phyloP scores from a whole-genome alignment of 352 stramenopile genomes.

The Thraustochytrium striatum region DNA sequence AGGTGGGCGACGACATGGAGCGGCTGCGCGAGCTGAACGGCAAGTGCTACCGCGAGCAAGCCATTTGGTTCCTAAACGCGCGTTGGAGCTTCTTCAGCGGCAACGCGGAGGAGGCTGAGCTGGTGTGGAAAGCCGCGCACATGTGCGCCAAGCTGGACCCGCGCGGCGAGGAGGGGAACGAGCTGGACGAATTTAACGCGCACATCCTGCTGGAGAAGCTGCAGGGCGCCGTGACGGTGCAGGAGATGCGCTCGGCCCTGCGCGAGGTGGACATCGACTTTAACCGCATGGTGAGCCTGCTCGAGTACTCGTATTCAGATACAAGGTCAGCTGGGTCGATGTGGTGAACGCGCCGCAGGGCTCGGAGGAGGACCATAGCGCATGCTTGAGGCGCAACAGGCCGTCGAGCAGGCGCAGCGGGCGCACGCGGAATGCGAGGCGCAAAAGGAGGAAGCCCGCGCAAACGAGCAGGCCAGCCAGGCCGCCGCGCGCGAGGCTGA shows the following conservation, averaged over 20 bases:
- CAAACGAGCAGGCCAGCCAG: slow-evolving; percentile 12
- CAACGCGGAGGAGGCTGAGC: slow-evolving; percentile 36
- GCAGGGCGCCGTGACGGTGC: slow-evolving; percentile 50
- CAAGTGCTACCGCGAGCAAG: slow-evolving; percentile 51
- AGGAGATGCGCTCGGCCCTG: slow-evolving; percentile 54
- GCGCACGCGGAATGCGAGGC: slow-evolving; percentile 47
- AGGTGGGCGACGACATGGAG: neutral
- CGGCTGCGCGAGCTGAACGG: slow-evolving; percentile 9
- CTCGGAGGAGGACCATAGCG: slow-evolving; percentile 13
- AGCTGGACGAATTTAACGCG: slow-evolving; percentile 52
- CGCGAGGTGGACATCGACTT: slow-evolving; percentile 56
- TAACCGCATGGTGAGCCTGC: slow-evolving; percentile 57
- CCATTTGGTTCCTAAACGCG: slow-evolving; percentile 53
- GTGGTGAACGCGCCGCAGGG: slow-evolving; percentile 51
- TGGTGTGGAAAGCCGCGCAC: slow-evolving; percentile 46
- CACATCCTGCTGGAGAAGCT: slow-evolving; percentile 51
- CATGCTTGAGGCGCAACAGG: slow-evolving; percentile 25
- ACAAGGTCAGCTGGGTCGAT: slow-evolving; percentile 53
- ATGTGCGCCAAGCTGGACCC: slow-evolving; percentile 50
- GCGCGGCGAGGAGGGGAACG: slow-evolving; percentile 48
- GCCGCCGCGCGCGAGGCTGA: slow-evolving; percentile 41
- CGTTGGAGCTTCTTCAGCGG: slow-evolving; percentile 46
- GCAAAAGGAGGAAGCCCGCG: slow-evolving; percentile 28
- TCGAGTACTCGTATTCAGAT: slow-evolving; percentile 56
- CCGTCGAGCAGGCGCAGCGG: slow-evolving; percentile 24